A percentile compares a stretch with the other conserved stretches of the same genome.
phyloP scores from a whole-genome alignment of 2,329 filamentous ascomycete genomes.

The Xylariaceae sp. region DNA sequence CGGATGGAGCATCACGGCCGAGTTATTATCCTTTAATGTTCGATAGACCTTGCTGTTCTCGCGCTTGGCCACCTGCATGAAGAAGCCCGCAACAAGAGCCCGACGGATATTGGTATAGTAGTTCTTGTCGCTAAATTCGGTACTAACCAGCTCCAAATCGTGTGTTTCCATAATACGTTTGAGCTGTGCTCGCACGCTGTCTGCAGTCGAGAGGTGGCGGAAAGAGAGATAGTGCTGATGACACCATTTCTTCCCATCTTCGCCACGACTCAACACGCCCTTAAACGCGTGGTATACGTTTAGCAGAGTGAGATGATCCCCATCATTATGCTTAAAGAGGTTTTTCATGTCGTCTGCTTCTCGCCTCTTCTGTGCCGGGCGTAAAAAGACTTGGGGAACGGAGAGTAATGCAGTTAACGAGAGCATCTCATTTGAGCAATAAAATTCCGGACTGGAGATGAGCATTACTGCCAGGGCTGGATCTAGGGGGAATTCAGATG shows the following conservation, averaged over 20 bases:
- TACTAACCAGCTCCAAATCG: conserved; percentile 84
- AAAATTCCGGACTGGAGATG: conserved; percentile 96
- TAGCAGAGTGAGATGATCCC: conserved; percentile 93
- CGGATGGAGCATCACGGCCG: conserved; percentile 90
- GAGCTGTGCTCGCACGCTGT: conserved; percentile 90
- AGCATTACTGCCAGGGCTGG: conserved; percentile 96
- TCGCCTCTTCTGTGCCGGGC: conserved; percentile 83
- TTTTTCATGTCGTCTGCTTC: conserved; percentile 97
- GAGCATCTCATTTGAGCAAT: conserved; percentile 97
- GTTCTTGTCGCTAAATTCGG: conserved; percentile 90
- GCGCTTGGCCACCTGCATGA: conserved; percentile 99
- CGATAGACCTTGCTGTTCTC: conserved; percentile 89
- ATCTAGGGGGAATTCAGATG: conserved; percentile 94
- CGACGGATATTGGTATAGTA: conserved; percentile 98
- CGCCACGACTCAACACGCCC: conserved; percentile 66
- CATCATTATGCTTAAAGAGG: conserved; percentile 88
- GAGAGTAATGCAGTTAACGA: conserved; percentile 94
- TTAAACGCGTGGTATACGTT: conserved; percentile 99
- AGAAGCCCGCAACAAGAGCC: conserved; percentile 92
- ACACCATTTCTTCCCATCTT: conserved; percentile 88
- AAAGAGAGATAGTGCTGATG: conserved; percentile 94
- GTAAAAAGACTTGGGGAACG: conserved; percentile 91
- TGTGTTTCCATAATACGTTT: conserved; percentile 97
- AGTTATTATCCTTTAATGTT: conserved; percentile 96
- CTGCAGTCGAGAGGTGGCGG: conserved; percentile 86